These are phyloP conservation scores for Collybiopsis confluens DNA, from an alignment of 768 basidiomycete genomes.

Conservation along the genomic window DNA sequence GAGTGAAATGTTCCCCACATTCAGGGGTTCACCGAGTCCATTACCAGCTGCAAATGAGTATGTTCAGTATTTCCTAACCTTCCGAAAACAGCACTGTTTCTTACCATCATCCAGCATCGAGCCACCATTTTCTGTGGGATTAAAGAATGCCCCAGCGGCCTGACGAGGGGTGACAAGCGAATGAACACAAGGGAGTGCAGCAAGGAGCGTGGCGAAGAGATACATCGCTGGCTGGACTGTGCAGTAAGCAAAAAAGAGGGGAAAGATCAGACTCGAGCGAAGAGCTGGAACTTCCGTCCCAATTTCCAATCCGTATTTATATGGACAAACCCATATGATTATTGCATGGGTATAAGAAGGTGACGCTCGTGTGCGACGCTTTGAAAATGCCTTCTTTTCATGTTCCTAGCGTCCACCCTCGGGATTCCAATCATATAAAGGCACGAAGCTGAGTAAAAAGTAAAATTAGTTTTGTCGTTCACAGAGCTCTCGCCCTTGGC, in stretches of 20 bases:
- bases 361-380: too few species aligned
- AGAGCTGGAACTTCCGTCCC: background rate
- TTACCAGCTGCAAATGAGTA: constrained; percentile 20
- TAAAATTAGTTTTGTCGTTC: too few species aligned
- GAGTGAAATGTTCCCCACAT: constrained; percentile 33
- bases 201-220: constrained; percentile 4
- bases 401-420: too few species aligned
- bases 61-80: background rate
- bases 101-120: constrained; percentile 59
- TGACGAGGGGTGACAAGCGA: constrained; percentile 13
- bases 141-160: constrained; percentile 24
- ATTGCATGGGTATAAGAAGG: too few species aligned
- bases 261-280: background rate
- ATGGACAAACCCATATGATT: too few species aligned
- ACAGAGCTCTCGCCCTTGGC: too few species aligned
- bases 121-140: constrained; percentile 50
- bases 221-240: background rate
- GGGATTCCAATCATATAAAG: too few species aligned
- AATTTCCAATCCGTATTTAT: too few species aligned
- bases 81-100: constrained; percentile 18
- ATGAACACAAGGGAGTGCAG: constrained; percentile 4
- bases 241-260: background rate
- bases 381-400: too few species aligned
- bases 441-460: too few species aligned
- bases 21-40: constrained; percentile 71